phyloP scores from a whole-genome alignment of 495 filamentous ascomycete genomes.

The Aspergillus mulundensis region DNA sequence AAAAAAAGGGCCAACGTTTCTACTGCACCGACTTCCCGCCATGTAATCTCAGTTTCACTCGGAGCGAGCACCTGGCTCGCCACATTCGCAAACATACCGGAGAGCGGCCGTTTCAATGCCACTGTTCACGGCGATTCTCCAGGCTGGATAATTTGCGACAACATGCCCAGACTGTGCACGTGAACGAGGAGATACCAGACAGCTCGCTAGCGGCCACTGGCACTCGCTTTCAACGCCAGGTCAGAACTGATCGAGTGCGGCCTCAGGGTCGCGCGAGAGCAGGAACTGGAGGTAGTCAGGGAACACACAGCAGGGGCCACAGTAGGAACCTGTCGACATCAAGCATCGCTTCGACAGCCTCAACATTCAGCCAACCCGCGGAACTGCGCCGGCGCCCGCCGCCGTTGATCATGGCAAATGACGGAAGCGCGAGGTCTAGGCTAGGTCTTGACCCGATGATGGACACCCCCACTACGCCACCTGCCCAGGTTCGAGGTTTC shows the following conservation, averaged over 20 bases:
- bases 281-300: slow-evolving; percentile 65
- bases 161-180: slow-evolving; percentile 96
- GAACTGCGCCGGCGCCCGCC: slow-evolving; percentile 71
- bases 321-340: slow-evolving; percentile 80
- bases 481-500: slow-evolving; percentile 39
- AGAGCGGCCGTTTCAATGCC: slow-evolving; percentile 95
- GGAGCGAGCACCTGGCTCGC: slow-evolving; percentile 91
- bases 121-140: slow-evolving; percentile 94
- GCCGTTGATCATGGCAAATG: slow-evolving; percentile 78
- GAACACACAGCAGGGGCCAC: slow-evolving; percentile 68
- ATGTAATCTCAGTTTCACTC: slow-evolving; percentile 90
- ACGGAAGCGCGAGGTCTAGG: slow-evolving; percentile 47
- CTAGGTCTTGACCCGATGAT: slow-evolving; percentile 32
- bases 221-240: slow-evolving; percentile 89
- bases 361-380: slow-evolving; percentile 57
- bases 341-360: slow-evolving; percentile 73
- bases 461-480: slow-evolving; percentile 54
- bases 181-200: slow-evolving; percentile 92
- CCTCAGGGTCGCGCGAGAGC: slow-evolving; percentile 70
- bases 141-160: slow-evolving; percentile 93
- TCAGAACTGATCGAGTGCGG: slow-evolving; percentile 77
- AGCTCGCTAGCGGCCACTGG: slow-evolving; percentile 93
- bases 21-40: slow-evolving; percentile 97
- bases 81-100: slow-evolving; percentile 98
- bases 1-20: slow-evolving; percentile 96